Base-by-base conservation (phyloP, 106 monocot species). In the Chionographis japonica region DNA sequence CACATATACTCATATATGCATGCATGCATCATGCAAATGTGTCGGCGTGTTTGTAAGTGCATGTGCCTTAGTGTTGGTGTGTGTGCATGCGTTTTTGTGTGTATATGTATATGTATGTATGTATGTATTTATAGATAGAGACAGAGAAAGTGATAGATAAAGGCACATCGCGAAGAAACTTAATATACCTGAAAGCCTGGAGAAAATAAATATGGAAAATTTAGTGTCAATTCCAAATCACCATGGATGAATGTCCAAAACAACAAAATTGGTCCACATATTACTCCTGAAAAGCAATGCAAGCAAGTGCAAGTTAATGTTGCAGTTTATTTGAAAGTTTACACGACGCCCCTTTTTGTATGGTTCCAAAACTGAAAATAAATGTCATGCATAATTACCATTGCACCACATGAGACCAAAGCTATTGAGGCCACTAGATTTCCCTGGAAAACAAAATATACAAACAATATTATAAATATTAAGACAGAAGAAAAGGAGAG, bases 381-480 rank as follows among this genome's bases (percentile, higher is more conserved):
- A 40, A 67, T 3, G 37, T 3, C 49, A 27, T 37, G 58, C 13
- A 58, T 61, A 36, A 6, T 69, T 85, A 97, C 95, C 95, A 77
- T 97, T 97, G 73, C 95, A 97, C 95, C 95, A 97, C 95, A 97
- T 97, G 62, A 97, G 78, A 76, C 95, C 95, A 80, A 97, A 97
- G 80, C 86, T 97, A 68, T 92, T 97, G 78, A 97, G 84, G 41
- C 95, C 95, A 65, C 92, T 97, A 9, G 95, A 82, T 76, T 92
- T 97, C 50, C 95, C 93, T 93, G 63, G 9, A 61, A 63, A 74
- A 67, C 5, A 50, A 50, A 71, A 40, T 17, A 56, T 62, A 43
- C n/a, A 56, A 49, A 15, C 27, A 18, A 38, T 10, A 62, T 35
- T 49, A 3, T 58, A 37, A 81, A 69, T 14, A 63, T 14, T 39